These are phyloP conservation scores for Blumeria graminis DNA, from an alignment of 2,329 filamentous ascomycete species.

Conservation along the genomic window DNA sequence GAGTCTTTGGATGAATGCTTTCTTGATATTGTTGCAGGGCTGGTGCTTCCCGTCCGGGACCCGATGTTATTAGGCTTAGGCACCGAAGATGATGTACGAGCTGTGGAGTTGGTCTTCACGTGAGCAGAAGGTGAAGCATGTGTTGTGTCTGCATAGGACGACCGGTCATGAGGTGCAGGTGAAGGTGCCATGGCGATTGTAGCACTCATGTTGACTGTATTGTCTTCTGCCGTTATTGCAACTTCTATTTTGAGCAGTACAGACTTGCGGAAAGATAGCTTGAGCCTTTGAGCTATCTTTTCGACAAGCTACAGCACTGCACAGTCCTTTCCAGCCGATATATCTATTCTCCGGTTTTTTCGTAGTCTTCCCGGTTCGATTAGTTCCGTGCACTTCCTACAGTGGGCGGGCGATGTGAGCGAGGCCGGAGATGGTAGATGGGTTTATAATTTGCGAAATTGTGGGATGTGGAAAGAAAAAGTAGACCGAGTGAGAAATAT, in stretches of 20 bases:
- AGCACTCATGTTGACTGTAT: constrained; percentile 31
- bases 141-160: constrained; percentile 28
- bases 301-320: background rate
- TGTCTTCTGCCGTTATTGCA: background rate
- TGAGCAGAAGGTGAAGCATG: constrained; percentile 12
- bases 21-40: constrained; percentile 21
- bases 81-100: constrained; percentile 13
- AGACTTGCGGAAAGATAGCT: background rate
- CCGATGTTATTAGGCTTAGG: constrained; percentile 21
- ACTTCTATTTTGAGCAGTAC: background rate
- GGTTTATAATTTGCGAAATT: too few species aligned
- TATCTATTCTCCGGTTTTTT: background rate
- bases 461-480: background rate
- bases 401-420: too few species aligned
- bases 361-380: background rate
- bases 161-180: constrained; percentile 39
- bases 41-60: constrained; percentile 28
- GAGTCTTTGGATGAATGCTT: constrained; percentile 25
- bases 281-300: background rate
- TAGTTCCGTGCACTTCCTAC: background rate
- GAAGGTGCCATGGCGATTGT: constrained; percentile 45
- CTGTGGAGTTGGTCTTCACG: constrained; percentile 11
- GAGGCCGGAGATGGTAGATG: too few species aligned
- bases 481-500: background rate
- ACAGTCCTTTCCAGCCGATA: background rate